Base-by-base conservation (phyloP, 106 monocot species). In the Ottelia alismoides region DNA sequence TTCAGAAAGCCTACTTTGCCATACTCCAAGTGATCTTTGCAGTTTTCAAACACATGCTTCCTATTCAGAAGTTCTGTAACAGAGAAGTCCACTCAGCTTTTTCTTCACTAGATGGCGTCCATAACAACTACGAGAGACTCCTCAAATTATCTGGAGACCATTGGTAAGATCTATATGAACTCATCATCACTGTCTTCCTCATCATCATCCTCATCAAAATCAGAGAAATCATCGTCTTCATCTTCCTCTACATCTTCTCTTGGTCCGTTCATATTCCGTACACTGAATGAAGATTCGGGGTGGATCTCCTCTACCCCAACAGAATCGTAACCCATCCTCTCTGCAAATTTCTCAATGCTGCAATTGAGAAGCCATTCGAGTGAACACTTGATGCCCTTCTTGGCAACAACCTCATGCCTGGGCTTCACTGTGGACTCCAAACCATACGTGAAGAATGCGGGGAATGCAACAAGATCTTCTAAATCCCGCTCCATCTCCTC, bases 271-370 rank as follows among this genome's bases (percentile, higher is more conserved):
- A 82, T 25, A 14, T 62, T 69, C 0, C 67, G 52, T 70, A 72
- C 74, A 57, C 68, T 66, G 54, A 72, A 85, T 5, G 64, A 77
- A 44, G 67, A 31, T 25, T 77, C 72, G 12, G 29, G 12, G 31
- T 90, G 89, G 72, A 90, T 85, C 61, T 98, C 96, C 51, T 98
- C 96, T 23, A 98, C 66, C 1, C 74, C 85, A 60, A 90, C 79
- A 2, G 89, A 82, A 19, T 98, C 96, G 45, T 90, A 98, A 25
- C 55, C 74, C 96, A 98, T 98, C 20, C 89, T 68, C 27, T 89
- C 82, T 45, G 69, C 67, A 60, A 98, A 90, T 60, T 85, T 98
- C 18, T 49, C 69, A 60, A 90, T 90, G 0, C 57, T 49, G 58
- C 96, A 98, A 65, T 82, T 85, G 11, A 98, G 89, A 31, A 98